Percentiles rank a stretch among this genome's conserved stretches.
Evolutionary conservation across 305 asterid genomes (phyloP).

Genomic region (Fraxinus xanthoxyloides): DNA sequence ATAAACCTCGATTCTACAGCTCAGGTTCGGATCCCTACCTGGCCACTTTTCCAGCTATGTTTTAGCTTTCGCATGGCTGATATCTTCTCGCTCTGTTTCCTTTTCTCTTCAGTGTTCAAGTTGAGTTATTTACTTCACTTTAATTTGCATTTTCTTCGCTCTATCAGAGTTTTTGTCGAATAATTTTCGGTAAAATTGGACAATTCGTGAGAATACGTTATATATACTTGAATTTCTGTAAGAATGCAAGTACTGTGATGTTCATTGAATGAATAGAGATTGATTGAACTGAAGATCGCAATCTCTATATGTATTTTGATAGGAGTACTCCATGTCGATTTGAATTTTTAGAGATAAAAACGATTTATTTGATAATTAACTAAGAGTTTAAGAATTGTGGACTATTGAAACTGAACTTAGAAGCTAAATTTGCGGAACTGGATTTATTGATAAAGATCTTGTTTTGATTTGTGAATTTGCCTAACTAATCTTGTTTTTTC

Average conservation of each 20-base stretch:
- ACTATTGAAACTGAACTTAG: slow-evolving; percentile 1
- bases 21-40: slow-evolving; percentile 53
- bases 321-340: neutral
- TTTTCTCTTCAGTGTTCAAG: neutral
- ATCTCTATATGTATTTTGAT: slow-evolving; percentile 24
- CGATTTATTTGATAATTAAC: neutral
- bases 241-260: slow-evolving; percentile 7
- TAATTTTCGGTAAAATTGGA: neutral
- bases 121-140: slow-evolving; percentile 20
- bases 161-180: neutral
- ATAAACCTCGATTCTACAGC: slow-evolving; percentile 26
- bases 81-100: neutral
- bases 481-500: slow-evolving; percentile 14
- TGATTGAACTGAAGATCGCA: slow-evolving; percentile 25
- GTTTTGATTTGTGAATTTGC: slow-evolving; percentile 8
- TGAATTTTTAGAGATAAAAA: neutral
- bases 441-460: slow-evolving; percentile 17
- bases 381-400: neutral
- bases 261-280: neutral
- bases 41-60: slow-evolving; percentile 48
- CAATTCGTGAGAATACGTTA: neutral
- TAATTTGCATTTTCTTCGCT: neutral
- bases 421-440: slow-evolving; percentile 1
- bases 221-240: neutral
- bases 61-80: slow-evolving; percentile 25